Percentiles rank a stretch among this genome's conserved stretches.
These are phyloP conservation scores for Populus pruinosa DNA, from an alignment of 345 rosid genomes.

Conservation along the genomic window DNA sequence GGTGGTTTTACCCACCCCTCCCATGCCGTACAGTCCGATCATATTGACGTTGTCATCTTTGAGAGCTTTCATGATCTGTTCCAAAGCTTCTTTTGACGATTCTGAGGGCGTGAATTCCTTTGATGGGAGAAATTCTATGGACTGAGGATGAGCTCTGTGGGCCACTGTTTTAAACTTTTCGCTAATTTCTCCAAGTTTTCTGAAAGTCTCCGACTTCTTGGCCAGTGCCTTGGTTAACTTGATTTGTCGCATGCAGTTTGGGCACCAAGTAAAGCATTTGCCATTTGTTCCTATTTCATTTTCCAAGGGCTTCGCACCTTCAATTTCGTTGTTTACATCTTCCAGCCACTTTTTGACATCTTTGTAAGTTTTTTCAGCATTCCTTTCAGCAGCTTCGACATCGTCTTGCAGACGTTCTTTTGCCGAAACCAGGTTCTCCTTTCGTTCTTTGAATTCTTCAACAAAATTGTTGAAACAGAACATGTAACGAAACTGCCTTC, in stretches of 20 bases:
- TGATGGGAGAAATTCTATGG: too few relatives aligned
- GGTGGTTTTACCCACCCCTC: slow-evolving; percentile 3
- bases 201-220: not conserved
- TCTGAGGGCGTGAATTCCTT: not conserved
- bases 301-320: not conserved
- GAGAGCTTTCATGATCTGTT: not conserved
- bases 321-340: not conserved
- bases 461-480: slow-evolving; percentile 3
- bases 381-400: not conserved
- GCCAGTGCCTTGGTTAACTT: not conserved
- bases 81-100: not conserved
- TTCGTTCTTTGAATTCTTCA: not conserved
- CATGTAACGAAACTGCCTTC: not conserved
- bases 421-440: not conserved
- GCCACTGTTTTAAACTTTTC: not conserved
- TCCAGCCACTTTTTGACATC: not conserved
- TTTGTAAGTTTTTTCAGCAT: not conserved
- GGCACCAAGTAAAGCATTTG: not conserved
- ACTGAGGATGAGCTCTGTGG: not conserved
- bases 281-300: not conserved
- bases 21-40: slow-evolving; percentile 12
- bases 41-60: not conserved
- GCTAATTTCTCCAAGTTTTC: not conserved
- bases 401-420: not conserved
- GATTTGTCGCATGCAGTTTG: not conserved